Evolutionary conservation across 2,329 filamentous ascomycete genomes (phyloP).

Genomic region (Penicillium sp.): DNA sequence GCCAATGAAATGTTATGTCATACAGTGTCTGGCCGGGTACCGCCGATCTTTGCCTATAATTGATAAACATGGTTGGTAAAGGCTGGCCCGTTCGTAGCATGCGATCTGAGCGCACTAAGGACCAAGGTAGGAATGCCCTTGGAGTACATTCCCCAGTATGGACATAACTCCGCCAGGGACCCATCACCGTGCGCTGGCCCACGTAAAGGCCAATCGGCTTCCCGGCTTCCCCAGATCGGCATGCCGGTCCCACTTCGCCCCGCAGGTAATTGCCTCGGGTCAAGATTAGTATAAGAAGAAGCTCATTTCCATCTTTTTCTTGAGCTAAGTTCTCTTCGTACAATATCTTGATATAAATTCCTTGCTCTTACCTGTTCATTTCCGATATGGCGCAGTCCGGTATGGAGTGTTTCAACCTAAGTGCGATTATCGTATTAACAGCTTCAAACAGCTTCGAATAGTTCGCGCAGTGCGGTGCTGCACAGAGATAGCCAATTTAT

Average conservation of each 20-base stretch:
- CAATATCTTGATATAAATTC: background rate
- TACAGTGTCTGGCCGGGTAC: too few species aligned
- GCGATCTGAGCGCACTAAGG: background rate
- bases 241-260: slow-evolving; percentile 29
- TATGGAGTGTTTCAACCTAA: background rate
- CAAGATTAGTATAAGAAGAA: background rate
- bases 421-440: background rate
- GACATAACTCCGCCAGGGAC: background rate
- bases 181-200: background rate
- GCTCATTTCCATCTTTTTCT: background rate
- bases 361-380: background rate
- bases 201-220: slow-evolving; percentile 20
- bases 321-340: background rate
- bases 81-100: background rate
- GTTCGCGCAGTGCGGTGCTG: slow-evolving; percentile 42
- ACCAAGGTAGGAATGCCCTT: background rate
- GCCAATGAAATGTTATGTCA: background rate
- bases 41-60: background rate
- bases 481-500: slow-evolving; percentile 52
- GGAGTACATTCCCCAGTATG: background rate
- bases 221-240: slow-evolving; percentile 31
- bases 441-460: background rate
- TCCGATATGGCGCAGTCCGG: background rate
- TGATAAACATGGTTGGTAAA: background rate
- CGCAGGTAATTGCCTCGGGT: slow-evolving; percentile 20